Conservation (phyloP, 176 grass and related monocot genomes). For the Bromus sterilis region DNA sequence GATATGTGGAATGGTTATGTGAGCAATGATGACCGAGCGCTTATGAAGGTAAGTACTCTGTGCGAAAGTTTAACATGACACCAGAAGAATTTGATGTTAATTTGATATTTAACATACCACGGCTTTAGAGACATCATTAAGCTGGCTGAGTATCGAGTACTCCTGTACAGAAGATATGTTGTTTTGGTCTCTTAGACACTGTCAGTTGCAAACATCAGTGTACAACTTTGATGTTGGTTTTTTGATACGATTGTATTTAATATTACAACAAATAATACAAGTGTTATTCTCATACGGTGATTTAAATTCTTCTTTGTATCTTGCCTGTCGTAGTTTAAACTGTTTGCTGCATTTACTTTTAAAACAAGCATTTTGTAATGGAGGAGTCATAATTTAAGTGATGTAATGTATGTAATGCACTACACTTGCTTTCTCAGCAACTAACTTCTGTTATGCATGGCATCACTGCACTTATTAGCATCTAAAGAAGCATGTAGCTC, state of each 20-base stretch:
- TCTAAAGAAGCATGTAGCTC: not conserved
- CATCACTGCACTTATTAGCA: not conserved
- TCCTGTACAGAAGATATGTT: not conserved
- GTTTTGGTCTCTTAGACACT: not conserved
- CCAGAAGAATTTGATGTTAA: not conserved
- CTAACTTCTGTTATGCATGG: not conserved
- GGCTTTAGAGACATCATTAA: not conserved
- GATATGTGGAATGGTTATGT: constrained; percentile 76
- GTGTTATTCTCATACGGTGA: not conserved
- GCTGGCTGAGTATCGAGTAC: not conserved
- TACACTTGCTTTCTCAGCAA: not conserved
- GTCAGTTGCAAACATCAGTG: not conserved
- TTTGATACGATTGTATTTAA: not conserved
- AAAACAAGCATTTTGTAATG: not conserved
- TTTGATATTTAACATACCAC: not conserved
- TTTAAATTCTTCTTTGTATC: not conserved
- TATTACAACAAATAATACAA: not conserved
- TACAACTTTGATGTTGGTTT: not conserved
- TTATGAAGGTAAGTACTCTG: constrained; percentile 62
- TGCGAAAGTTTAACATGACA: not conserved
- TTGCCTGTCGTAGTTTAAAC: not conserved
- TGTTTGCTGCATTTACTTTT: not conserved
- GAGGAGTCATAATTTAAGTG: not conserved
- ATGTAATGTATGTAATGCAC: not conserved
- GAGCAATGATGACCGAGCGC: constrained; percentile 78